These are phyloP conservation scores for Articulospora tetracladia DNA, from an alignment of 495 filamentous ascomycete species.

Conservation along the genomic window DNA sequence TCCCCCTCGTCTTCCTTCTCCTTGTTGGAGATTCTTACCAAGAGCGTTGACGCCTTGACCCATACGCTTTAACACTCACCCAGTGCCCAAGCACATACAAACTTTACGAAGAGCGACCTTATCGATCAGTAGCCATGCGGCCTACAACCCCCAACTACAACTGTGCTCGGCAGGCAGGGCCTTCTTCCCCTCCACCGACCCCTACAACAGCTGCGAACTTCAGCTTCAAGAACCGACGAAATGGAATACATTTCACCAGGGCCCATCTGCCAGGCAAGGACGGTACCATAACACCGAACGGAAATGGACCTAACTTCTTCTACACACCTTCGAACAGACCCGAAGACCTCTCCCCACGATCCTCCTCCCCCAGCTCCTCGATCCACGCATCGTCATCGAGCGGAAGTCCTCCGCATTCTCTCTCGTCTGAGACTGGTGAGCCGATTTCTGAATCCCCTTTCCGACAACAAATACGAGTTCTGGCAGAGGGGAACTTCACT, in stretches of 20 bases:
- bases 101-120: neutral
- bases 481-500: constrained; percentile 22
- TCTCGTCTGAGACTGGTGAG: constrained; percentile 13
- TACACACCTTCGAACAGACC: constrained; percentile 35
- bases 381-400: constrained; percentile 2
- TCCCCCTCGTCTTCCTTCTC: constrained; percentile 47
- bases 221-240: constrained; percentile 12
- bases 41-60: constrained; percentile 27
- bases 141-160: constrained; percentile 39
- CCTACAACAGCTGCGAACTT: constrained; percentile 32
- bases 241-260: constrained; percentile 16
- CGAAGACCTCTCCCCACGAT: constrained; percentile 48
- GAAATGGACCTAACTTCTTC: constrained; percentile 38
- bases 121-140: constrained; percentile 35
- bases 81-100: constrained; percentile 10
- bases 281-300: constrained; percentile 31
- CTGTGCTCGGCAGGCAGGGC: constrained; percentile 40
- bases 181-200: constrained; percentile 51
- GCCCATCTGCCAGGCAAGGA: constrained; percentile 1
- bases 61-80: neutral
- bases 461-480: constrained; percentile 1
- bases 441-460: constrained; percentile 2
- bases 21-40: constrained; percentile 43
- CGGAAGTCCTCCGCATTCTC: constrained; percentile 15
- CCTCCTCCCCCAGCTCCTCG: constrained; percentile 36